Conservation (phyloP, 2,329 filamentous ascomycete genomes). For the Fusarium sambucinum region DNA sequence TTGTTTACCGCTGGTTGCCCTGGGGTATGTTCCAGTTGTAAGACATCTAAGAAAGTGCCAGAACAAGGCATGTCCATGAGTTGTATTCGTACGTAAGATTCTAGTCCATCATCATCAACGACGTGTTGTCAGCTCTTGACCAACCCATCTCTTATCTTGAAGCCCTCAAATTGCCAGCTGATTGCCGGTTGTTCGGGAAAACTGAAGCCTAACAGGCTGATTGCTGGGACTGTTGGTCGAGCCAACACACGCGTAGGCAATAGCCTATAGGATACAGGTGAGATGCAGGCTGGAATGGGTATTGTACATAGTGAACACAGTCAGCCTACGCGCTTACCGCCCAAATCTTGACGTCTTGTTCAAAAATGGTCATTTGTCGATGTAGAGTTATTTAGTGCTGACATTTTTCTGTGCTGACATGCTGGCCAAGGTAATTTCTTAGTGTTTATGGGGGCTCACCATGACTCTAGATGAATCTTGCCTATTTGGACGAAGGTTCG, state of each 20-base stretch:
- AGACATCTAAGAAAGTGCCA: background rate
- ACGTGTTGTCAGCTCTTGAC: background rate
- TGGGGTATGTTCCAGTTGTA: background rate
- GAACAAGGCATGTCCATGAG: background rate
- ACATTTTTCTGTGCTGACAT: background rate
- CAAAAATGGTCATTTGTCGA: background rate
- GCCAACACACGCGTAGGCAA: background rate
- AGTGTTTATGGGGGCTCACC: background rate
- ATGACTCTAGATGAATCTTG: background rate
- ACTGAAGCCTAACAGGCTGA: background rate
- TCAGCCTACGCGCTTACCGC: conserved; percentile 2
- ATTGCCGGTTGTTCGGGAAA: conserved; percentile 6
- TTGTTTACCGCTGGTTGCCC: background rate
- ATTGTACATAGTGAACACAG: background rate
- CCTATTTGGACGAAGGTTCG: background rate
- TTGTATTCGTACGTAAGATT: conserved; percentile 1
- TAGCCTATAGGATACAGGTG: background rate
- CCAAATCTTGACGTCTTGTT: background rate
- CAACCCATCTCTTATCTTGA: background rate
- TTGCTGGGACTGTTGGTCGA: background rate
- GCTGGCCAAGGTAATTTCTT: background rate
- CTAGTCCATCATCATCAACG: background rate
- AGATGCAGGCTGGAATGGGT: background rate
- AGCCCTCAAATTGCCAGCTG: background rate
- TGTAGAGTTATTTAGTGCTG: background rate